These are phyloP conservation scores for Rhododendron ferrugineum DNA, from an alignment of 148 eudicot species.

Conservation along the genomic window DNA sequence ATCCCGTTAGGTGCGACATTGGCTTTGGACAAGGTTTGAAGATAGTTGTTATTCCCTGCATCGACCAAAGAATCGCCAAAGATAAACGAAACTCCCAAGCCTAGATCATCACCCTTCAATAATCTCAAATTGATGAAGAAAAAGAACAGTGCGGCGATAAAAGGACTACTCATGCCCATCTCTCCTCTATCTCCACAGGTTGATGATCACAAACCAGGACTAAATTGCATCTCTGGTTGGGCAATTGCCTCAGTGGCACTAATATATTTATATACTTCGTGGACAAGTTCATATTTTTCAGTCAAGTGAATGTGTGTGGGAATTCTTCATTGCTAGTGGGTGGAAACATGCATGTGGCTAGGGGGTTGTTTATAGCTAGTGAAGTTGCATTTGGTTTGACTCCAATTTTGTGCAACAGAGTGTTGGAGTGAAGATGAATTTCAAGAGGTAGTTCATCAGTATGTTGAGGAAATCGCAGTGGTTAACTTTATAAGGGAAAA, in stretches of 20 bases:
- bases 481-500: not conserved
- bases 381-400: constrained; percentile 21
- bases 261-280: not conserved
- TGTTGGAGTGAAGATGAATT: not conserved
- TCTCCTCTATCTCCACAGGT: constrained; percentile 1
- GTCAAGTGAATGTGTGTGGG: not conserved
- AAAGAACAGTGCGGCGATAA: constrained; percentile 14
- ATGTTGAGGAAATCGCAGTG: constrained; percentile 12
- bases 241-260: not conserved
- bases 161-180: constrained; percentile 20
- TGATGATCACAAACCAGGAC: not conserved
- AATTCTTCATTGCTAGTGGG: not conserved
- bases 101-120: constrained; percentile 15
- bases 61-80: constrained; percentile 94
- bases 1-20: constrained; percentile 72
- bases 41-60: constrained; percentile 84
- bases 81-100: constrained; percentile 67
- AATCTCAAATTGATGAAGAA: constrained; percentile 14
- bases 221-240: not conserved
- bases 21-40: constrained; percentile 69
- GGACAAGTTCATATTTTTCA: not conserved
- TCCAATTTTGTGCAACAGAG: not conserved
- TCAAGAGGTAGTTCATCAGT: constrained; percentile 36
- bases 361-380: not conserved
- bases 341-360: constrained; percentile 5